Evolutionary conservation across 371 early-diverging fungal genomes (phyloP), one percentile per base, ranked within the genome.

Genomic region (Parasitella parasitica): DNA sequence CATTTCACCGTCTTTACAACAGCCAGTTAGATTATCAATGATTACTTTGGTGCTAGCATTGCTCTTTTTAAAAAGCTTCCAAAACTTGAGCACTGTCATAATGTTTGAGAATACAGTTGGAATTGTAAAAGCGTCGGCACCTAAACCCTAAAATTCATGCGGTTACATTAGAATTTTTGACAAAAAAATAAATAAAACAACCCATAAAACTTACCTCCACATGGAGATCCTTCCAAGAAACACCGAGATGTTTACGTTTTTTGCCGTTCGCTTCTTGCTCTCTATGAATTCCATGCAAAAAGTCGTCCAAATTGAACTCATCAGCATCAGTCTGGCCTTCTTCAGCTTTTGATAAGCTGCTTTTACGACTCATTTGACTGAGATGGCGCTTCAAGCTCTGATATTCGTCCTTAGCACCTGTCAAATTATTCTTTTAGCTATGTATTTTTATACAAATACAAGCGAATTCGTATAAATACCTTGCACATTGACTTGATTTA

Each of bases 1-100:
- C 89, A 91, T 89, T 65, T 91, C 89, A n/a, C 91, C 91, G 8
- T 84, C 86, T 27, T 71, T 71, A 30, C 84, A 83, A 39, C 78
- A 85, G 6, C 91, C 91, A 15, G 81, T 79, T 48, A 84, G 64
- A 20, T 80, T 66, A 34, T 83, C 65, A 6, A 89, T 66, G 35
- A 91, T 85, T 0, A 65, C 64, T 37, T 67, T 73, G 39, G 66
- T 67, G n/a, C 54, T 61, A 18, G 20, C 20, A 3, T 41, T 51
- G 15, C 59, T 70, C 61, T 68, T 52, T 34, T 51, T 35, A 22
- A 64, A 61, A 20, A 59, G 48, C 24, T 67, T 64, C 69, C 71
- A 70, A 51, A 72, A 66, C 67, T 32, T 80, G 71, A 57, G 68
- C 70, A 54, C 71, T 76, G 7, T 20, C 36, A 49, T 36, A 4